Evolutionary conservation across 2,329 filamentous ascomycete genomes (phyloP), one percentile per base, ranked within the genome.

Genomic region (Alternaria arborescens): DNA sequence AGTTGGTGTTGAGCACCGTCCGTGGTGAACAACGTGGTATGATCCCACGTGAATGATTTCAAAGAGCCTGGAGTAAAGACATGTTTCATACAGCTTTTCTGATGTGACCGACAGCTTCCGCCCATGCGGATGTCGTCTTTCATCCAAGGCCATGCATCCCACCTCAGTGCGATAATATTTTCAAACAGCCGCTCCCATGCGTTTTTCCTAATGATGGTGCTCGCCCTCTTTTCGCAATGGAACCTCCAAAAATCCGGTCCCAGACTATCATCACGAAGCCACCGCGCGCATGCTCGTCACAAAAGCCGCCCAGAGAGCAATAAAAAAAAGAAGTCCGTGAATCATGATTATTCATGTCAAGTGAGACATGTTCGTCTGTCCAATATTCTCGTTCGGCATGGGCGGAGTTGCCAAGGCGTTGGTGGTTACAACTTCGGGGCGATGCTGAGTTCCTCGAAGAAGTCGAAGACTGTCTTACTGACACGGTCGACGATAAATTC

Each of bases 401-500:
- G 22, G 36, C 38, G n/a, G 28, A 47, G 4, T 38, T 8, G 26
- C 24, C 10, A 24, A 11, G 20, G 32, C 22, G 8, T 40, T 14
- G n/a, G 16, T 24, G 14, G 34, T n/a, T 57, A 44, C 28, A 52
- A 44, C 20, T 65, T 62, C 5, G 40, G 18, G 3, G 52, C 48
- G 1, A 40, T 18, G 6, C 53, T 50, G 16, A 65, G 52, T 3
- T 65, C 58, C 4, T 60, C 61, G 54, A 83, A 83, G 67, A 78
- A 83, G 18, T 86, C 84, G 14, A 80, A 73, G 22, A 91, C 76
- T 18, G 90, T 82, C n/a, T 72, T 78, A 4, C 74, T 77, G 3
- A 87, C 79, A 0, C 78, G 81, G 18, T 83, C 78, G 2, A 86
- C 86, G 54, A 90, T 85, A 24, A 79, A 71, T 14, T 86, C 81